Percentiles rank a stretch among this genome's conserved stretches.
Evolutionary conservation across 139 green algal genomes (phyloP).

Genomic region (Marvania coccoides): DNA sequence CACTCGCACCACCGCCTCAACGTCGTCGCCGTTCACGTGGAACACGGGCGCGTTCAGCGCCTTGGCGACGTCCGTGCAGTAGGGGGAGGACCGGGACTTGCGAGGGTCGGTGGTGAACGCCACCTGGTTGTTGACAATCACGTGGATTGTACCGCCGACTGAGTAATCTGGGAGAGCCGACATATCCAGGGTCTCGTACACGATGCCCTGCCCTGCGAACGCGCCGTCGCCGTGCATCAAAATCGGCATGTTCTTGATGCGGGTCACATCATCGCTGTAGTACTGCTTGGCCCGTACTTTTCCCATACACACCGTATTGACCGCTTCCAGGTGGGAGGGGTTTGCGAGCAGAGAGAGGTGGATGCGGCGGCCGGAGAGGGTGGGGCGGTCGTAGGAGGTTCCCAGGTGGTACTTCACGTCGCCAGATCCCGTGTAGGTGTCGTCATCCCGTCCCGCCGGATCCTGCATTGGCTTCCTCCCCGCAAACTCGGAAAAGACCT

Average conservation of each 20-base stretch:
- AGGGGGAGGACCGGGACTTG: constrained; percentile 67
- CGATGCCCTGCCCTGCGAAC: constrained; percentile 94
- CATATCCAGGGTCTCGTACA: constrained; percentile 98
- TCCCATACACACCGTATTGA: constrained; percentile 87
- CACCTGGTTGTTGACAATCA: constrained; percentile 99
- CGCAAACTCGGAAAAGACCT: constrained; percentile 96
- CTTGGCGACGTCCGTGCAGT: constrained; percentile 98
- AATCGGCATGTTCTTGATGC: constrained; percentile 68
- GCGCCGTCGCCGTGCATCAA: constrained; percentile 94
- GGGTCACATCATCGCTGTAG: constrained; percentile 57
- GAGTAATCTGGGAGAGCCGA: constrained; percentile 88
- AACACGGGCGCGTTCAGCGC: constrained; percentile 89
- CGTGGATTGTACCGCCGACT: constrained; percentile 87
- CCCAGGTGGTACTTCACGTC: constrained; percentile 99
- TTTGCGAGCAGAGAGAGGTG: constrained; percentile 94
- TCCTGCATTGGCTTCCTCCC: constrained; percentile 50
- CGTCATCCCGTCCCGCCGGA: constrained; percentile 13
- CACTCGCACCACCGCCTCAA: constrained; percentile 84
- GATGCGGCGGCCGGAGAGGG: constrained; percentile 74
- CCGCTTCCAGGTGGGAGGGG: constrained; percentile 92
- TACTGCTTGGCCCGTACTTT: constrained; percentile 96
- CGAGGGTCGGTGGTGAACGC: constrained; percentile 97
- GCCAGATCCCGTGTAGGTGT: constrained; percentile 44
- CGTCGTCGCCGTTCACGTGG: constrained; percentile 97
- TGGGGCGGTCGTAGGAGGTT: constrained; percentile 91